Evolutionary conservation across 768 basidiomycete genomes (phyloP).

Genomic region (Pilatotrama ljubarskyi): DNA sequence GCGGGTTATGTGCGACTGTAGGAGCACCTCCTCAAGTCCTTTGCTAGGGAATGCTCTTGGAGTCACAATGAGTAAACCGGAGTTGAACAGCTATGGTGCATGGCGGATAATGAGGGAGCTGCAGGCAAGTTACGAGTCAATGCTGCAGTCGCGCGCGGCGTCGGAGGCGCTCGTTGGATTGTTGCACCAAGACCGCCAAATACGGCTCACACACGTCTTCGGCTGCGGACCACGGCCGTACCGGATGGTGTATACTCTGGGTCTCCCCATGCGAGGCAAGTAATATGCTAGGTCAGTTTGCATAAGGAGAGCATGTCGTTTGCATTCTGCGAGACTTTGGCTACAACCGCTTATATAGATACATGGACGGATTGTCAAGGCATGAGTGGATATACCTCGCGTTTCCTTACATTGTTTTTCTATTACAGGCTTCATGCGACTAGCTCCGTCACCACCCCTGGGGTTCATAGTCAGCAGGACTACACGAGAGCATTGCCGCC

Average conservation of each 20-base stretch:
- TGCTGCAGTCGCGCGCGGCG: background rate
- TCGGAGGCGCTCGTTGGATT: background rate
- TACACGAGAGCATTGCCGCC: background rate
- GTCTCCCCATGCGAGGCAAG: too few species aligned
- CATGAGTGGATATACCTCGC: background rate
- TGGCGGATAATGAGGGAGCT: too few species aligned
- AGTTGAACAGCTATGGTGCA: too few species aligned
- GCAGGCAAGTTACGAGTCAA: too few species aligned
- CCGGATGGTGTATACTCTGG: too few species aligned
- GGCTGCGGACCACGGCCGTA: background rate
- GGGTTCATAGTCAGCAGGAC: background rate
- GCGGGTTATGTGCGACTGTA: too few species aligned
- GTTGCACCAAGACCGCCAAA: background rate
- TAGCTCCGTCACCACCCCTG: constrained; percentile 22
- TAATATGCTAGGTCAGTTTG: too few species aligned
- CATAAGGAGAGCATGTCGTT: too few species aligned
- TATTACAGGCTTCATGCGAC: constrained; percentile 2
- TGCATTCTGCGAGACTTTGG: background rate
- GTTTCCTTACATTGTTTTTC: background rate
- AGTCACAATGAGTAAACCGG: too few species aligned
- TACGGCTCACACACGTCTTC: background rate
- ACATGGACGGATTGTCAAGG: background rate
- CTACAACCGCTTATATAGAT: background rate
- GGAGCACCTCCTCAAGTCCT: too few species aligned
- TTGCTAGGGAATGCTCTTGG: too few species aligned